Evolutionary conservation across 2,329 filamentous ascomycete species (phyloP).

Genomic region (Xylaria arbuscula): DNA sequence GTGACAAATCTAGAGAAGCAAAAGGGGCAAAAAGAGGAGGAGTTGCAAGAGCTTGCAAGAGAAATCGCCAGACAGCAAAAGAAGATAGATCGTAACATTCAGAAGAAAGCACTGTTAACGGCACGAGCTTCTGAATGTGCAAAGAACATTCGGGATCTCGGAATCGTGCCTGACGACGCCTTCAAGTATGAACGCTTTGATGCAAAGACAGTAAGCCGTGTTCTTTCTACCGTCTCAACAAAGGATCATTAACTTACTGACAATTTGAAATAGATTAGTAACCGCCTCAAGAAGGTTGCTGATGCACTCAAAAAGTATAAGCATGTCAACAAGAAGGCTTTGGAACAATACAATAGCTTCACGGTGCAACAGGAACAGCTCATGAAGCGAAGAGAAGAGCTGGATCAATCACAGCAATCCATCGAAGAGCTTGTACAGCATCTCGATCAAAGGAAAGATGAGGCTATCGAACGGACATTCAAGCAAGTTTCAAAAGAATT

Average conservation of each 20-base stretch:
- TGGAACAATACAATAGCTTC: conserved; percentile 98
- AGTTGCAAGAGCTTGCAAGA: conserved; percentile 79
- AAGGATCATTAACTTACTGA: conserved; percentile 34
- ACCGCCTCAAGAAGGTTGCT: conserved; percentile 87
- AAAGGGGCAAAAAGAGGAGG: conserved; percentile 73
- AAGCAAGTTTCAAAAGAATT: conserved; percentile 97
- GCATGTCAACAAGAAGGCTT: conserved; percentile 99
- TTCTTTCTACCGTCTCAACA: neutral
- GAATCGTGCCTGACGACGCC: conserved; percentile 91
- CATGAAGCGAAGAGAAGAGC: conserved; percentile 83
- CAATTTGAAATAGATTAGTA: conserved; percentile 60
- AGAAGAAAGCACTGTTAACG: conserved; percentile 83
- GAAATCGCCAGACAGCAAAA: conserved; percentile 89
- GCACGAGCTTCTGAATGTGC: conserved; percentile 83
- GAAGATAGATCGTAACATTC: conserved; percentile 89
- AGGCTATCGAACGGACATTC: conserved; percentile 98
- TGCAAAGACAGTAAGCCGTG: conserved; percentile 73
- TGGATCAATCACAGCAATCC: conserved; percentile 85
- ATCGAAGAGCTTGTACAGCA: conserved; percentile 94
- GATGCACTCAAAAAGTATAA: conserved; percentile 95
- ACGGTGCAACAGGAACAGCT: conserved; percentile 90
- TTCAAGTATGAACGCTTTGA: conserved; percentile 91
- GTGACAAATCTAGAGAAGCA: conserved; percentile 55
- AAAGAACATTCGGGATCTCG: conserved; percentile 90
- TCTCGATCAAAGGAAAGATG: conserved; percentile 94